Evolutionary conservation across 164 flowering plant species (phyloP), one percentile per base, ranked within the genome.

Genomic region (Berberis vulgaris): DNA sequence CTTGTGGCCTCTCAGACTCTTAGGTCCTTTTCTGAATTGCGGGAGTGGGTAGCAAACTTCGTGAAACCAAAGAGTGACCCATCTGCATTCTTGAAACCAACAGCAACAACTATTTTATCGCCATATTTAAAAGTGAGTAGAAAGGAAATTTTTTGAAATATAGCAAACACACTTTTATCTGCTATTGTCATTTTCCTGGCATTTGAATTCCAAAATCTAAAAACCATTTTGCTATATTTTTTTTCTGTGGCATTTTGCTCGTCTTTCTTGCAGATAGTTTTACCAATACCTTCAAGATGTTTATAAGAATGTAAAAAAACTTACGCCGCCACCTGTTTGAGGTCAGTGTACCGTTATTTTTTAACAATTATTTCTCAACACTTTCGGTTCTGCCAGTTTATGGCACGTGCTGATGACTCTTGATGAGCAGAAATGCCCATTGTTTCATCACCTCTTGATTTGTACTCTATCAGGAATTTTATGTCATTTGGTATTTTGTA

Each of bases 31-130:
- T 42, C 43, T 50, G 2, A 64, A 47, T 60, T 73, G 61, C 69
- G 90, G 98, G 85, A 77, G 26, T 93, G 97, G 98, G 96, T 93
- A 59, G 94, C 92, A 49, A 81, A 81, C 62, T 93, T 93, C 76
- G 97, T 90, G 85, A 90, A 93, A 79, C 98, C 97, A 49, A 93
- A 88, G 74, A 94, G 95, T 1, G 87, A 93, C 57, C 98, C 98
- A 13, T 83, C 97, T 73, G 84, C 89, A 54, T 93, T 85, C 75
- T 45, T 84, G 58, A 88, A 81, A 67, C 97, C 98, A 26, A 26
- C 26, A 40, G 96, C 97, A 71, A 93, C 98, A 56, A 93, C 98
- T 63, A 90, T 90, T 64, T 64, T 93, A 46, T 93, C 97, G 41
- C 97, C 97, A 13, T 93, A 93, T 71, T 79, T 93, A 82, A 93